phyloP scores from a whole-genome alignment of 2,329 filamentous ascomycete genomes.

The Claviceps africana region DNA sequence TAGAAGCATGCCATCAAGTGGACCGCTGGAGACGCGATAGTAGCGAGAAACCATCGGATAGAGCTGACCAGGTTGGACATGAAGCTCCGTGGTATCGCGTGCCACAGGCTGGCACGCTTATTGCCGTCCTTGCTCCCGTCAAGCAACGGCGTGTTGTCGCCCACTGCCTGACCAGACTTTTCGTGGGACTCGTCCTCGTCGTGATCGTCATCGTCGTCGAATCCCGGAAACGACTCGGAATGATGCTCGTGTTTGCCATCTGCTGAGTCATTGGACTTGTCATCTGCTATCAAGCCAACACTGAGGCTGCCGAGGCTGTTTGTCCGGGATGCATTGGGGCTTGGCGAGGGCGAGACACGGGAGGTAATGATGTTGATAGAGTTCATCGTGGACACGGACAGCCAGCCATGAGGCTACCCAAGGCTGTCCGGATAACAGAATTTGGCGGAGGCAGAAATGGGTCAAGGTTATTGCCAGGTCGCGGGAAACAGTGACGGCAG shows the following conservation, averaged over 20 bases:
- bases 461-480: not conserved
- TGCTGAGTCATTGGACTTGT: slow-evolving; percentile 20
- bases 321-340: slow-evolving; percentile 41
- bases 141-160: slow-evolving; percentile 55
- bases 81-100: slow-evolving; percentile 51
- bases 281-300: slow-evolving; percentile 30
- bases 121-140: slow-evolving; percentile 20
- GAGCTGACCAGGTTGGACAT: slow-evolving; percentile 60
- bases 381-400: slow-evolving; percentile 63
- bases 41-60: slow-evolving; percentile 64
- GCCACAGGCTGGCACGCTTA: slow-evolving; percentile 34
- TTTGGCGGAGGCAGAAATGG: not conserved
- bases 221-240: slow-evolving; percentile 22
- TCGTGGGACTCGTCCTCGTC: slow-evolving; percentile 26
- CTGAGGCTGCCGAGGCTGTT: slow-evolving; percentile 45
- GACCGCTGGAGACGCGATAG: slow-evolving; percentile 63
- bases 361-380: slow-evolving; percentile 88
- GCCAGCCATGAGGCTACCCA: slow-evolving; percentile 36
- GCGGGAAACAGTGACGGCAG: not conserved
- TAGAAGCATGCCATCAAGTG: slow-evolving; percentile 76
- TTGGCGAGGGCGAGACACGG: slow-evolving; percentile 54
- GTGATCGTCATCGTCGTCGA: slow-evolving; percentile 23
- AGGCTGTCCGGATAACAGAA: slow-evolving; percentile 2
- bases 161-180: slow-evolving; percentile 15
- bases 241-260: slow-evolving; percentile 21